Base-by-base conservation (phyloP, 257 asterid species). In the Petrea volubilis region DNA sequence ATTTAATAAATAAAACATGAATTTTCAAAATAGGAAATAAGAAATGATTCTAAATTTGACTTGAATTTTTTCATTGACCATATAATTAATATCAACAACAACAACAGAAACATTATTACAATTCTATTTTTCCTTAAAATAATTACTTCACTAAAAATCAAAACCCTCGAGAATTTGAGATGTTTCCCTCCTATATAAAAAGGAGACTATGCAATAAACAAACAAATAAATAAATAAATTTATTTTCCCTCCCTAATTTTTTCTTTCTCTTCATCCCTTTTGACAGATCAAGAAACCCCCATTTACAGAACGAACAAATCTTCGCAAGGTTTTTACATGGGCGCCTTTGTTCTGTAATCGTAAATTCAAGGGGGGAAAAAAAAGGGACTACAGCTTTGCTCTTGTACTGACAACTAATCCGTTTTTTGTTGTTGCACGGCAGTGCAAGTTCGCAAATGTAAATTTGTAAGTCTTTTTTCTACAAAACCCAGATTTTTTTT, bases 201-300 rank as follows among this genome's bases (percentile, higher is more conserved):
- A 24, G 18, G 36, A 52, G 5, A 20, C 52, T 34, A 34, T 51
- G 17, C 0, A 12, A 12, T 1, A 17, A 41, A 61, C 7, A 14
- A 44, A 11, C 8, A n/a, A n/a, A n/a, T 1, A 60, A 29, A 34
- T 18, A 18, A 3, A 29, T 14, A 29, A 51, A 1, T 3, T 5
- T 0, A 5, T 58, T n/a, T 53, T 77, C 81, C 74, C 66, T 61
- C 64, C 15, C 43, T n/a, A 78, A 78, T 73, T 67, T 78, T 67
- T 73, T 68, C 68, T 47, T 24, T 31, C 41, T 57, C 64, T 70
- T 62, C 68, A 2, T 38, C 70, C 79, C 55, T 68, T 68, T 74
- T 47, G 40, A 60, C 78, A 61, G 71, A 68, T 67, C 78, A 73
- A 55, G 27, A 52, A 51, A 34, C 69, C 46, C 34, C 61, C 76